phyloP scores from a whole-genome alignment of 2,329 filamentous ascomycete species.

The Phaeoacremonium minimum region DNA sequence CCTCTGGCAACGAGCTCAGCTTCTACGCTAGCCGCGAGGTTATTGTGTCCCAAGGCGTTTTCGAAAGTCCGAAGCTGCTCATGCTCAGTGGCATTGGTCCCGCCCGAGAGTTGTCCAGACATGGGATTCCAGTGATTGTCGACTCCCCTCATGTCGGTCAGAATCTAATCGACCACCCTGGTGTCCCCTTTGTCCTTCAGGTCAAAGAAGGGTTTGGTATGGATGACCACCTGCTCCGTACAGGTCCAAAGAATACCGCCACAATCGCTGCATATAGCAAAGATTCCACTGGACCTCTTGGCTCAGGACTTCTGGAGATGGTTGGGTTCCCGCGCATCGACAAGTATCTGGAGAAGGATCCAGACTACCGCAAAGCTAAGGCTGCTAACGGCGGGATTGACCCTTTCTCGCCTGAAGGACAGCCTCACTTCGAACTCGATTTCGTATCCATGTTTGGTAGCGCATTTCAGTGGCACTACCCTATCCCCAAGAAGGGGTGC shows the following conservation, averaged over 20 bases:
- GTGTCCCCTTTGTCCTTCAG: slow-evolving; percentile 44
- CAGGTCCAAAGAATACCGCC: slow-evolving; percentile 24
- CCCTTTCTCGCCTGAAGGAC: slow-evolving; percentile 50
- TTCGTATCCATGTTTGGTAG: slow-evolving; percentile 54
- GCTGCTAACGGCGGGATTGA: slow-evolving; percentile 38
- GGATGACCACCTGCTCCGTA: slow-evolving; percentile 34
- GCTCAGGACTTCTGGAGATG: slow-evolving; percentile 40
- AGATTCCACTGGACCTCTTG: slow-evolving; percentile 31
- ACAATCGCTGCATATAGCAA: slow-evolving; percentile 29
- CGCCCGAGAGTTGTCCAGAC: slow-evolving; percentile 40
- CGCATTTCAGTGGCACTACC: slow-evolving; percentile 44
- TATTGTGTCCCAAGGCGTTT: slow-evolving; percentile 47
- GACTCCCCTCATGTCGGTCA: slow-evolving; percentile 60
- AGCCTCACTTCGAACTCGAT: slow-evolving; percentile 60
- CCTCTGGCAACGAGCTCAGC: slow-evolving; percentile 32
- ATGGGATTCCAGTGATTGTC: slow-evolving; percentile 48
- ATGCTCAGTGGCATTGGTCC: slow-evolving; percentile 63
- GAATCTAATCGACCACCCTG: slow-evolving; percentile 60
- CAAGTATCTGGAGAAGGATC: slow-evolving; percentile 40
- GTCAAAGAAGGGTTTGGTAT: slow-evolving; percentile 34
- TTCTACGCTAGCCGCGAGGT: slow-evolving; percentile 46
- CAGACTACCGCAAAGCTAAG: slow-evolving; percentile 39
- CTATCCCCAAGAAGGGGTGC: slow-evolving; percentile 33
- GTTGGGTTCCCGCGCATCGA: slow-evolving; percentile 56
- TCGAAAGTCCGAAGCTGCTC: slow-evolving; percentile 61